Evolutionary conservation across 2,329 filamentous ascomycete genomes (phyloP).

Genomic region (Nemania serpens): DNA sequence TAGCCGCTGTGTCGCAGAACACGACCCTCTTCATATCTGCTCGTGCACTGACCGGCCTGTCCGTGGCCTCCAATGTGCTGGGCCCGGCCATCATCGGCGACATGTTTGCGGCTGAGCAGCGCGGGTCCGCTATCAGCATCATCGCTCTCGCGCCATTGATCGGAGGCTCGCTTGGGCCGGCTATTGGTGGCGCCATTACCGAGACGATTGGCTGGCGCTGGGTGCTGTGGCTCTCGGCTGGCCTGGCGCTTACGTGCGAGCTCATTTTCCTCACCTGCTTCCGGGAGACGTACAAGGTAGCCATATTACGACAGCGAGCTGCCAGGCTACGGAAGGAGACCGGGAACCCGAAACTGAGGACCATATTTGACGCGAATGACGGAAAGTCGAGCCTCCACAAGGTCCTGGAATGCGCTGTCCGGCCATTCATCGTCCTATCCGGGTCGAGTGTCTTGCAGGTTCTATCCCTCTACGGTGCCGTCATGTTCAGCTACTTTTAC

Average conservation of each 20-base stretch:
- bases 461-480: conserved; percentile 51
- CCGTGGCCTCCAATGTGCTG: conserved; percentile 67
- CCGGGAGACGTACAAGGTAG: conserved; percentile 64
- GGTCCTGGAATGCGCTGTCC: conserved; percentile 48
- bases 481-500: conserved; percentile 59
- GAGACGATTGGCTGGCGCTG: conserved; percentile 59
- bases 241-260: conserved; percentile 54
- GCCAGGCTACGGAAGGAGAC: conserved; percentile 40
- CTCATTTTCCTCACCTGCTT: conserved; percentile 56
- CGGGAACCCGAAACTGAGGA: conserved; percentile 39
- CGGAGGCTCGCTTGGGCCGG: conserved; percentile 61
- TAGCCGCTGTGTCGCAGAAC: conserved; percentile 52
- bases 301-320: conserved; percentile 54
- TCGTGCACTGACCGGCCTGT: conserved; percentile 63
- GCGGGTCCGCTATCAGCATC: conserved; percentile 62
- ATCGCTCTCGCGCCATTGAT: conserved; percentile 62
- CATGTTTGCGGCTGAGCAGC: conserved; percentile 61
- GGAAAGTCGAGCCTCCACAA: conserved; percentile 36
- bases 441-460: conserved; percentile 58
- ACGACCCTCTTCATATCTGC: conserved; percentile 56
- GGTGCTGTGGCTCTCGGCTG: conserved; percentile 56
- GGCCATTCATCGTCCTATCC: conserved; percentile 53
- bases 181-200: conserved; percentile 59
- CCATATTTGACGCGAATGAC: conserved; percentile 39
- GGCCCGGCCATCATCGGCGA: conserved; percentile 68